Base-by-base conservation (phyloP, 345 rosid genomes). In the Eucalyptus fibrosa region DNA sequence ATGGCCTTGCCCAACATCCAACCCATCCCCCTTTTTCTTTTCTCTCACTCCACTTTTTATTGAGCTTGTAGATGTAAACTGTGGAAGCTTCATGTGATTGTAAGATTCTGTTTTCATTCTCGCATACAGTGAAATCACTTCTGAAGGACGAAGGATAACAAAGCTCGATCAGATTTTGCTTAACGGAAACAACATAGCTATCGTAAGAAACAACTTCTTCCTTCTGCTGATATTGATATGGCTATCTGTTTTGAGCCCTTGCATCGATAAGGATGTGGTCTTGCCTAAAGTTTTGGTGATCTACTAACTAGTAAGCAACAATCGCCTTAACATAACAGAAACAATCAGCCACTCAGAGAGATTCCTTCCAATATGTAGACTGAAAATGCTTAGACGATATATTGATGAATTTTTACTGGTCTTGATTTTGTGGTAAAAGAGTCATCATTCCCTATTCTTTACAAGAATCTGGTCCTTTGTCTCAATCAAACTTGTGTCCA, bases 141-240 rank as follows among this genome's bases (percentile, higher is more conserved):
- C 98, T 56, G 99, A 98, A 94, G 99, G 99, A 87, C 93, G 96
- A 87, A 92, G 99, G 89, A 94, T 97, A 65, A 96, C 99, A 40
- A 98, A 97, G 97, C 99, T 97, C 87, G 98, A 97, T 93, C 99
- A 97, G 92, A 98, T 98, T 90, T 91, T 98, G 89, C 98, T 96
- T 86, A 98, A 97, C 34, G 99, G 99, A 89, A 98, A 97, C 95
- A 96, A 97, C 94, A 97, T 97, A 87, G 99, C 99, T 81, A 96
- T 96, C 90, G 98, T 97, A 93, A 95, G 99, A 93, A 19, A 59
- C 44, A 15, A 18, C 83, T 32, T 53, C 80, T 45, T n/a, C 59
- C 16, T 80, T 88, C 37, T 50, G 21, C 42, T 44, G 47, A 62
- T 86, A 13, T 30, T 50, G 40, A 30, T 37, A 6, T 16, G 47